Conservation (phyloP, 202 grass and related monocot genomes). For the Digitaria exilis region DNA sequence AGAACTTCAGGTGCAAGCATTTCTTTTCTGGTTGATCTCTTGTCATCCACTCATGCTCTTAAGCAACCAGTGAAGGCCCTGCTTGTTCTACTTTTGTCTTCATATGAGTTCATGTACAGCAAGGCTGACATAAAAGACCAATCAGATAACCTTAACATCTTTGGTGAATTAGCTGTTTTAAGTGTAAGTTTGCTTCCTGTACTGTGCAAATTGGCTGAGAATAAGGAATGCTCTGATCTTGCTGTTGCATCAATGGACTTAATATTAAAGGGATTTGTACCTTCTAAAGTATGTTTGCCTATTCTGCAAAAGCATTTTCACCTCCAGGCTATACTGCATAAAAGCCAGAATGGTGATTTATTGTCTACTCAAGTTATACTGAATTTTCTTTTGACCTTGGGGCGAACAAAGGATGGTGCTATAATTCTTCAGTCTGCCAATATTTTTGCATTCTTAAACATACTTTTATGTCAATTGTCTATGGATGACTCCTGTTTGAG, state of each 20-base stretch:
- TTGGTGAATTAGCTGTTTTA: conserved; percentile 57
- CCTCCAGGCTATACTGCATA: conserved; percentile 68
- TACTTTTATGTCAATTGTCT: conserved; percentile 61
- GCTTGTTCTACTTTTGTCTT: conserved; percentile 62
- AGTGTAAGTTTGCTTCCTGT: conserved; percentile 68
- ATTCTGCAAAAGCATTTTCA: conserved; percentile 79
- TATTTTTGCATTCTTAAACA: conserved; percentile 77
- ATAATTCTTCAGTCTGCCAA: conserved; percentile 78
- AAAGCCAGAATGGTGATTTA: conserved; percentile 55
- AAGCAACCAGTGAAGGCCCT: conserved; percentile 69
- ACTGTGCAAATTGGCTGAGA: conserved; percentile 80
- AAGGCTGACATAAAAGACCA: conserved; percentile 41
- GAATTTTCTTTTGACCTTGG: conserved; percentile 87
- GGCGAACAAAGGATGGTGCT: conserved; percentile 80
- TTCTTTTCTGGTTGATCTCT: conserved; percentile 65
- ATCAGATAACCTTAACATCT: conserved; percentile 51
- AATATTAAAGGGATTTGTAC: conserved; percentile 69
- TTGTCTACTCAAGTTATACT: conserved; percentile 58
- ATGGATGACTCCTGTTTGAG: conserved; percentile 45
- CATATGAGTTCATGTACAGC: conserved; percentile 55
- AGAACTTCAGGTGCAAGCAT: conserved; percentile 56
- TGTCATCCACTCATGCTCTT: conserved; percentile 50
- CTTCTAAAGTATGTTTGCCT: conserved; percentile 59
- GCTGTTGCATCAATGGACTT: conserved; percentile 80
- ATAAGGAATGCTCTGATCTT: conserved; percentile 61